A percentile compares a stretch with the other conserved stretches of the same genome.
Evolutionary conservation across 2,329 filamentous ascomycete genomes (phyloP).

Genomic region (Cercospora zeae-maydis): DNA sequence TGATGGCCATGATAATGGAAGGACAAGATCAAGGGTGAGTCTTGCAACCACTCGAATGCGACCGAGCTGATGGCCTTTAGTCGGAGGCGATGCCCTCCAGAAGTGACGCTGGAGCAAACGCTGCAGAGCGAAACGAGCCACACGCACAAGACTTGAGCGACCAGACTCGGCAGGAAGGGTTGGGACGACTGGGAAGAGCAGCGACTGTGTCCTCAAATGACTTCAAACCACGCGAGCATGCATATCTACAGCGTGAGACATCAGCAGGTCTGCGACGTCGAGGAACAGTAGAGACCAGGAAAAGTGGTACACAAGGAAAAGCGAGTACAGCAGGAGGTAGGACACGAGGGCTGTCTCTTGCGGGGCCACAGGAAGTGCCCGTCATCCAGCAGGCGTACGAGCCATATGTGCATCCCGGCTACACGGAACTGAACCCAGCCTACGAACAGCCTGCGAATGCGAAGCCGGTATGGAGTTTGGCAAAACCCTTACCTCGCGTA

Average conservation of each 20-base stretch:
- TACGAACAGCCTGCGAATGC: constrained; percentile 51
- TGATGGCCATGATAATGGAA: background rate
- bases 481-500: constrained; percentile 53
- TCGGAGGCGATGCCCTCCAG: background rate
- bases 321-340: constrained; percentile 18
- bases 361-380: constrained; percentile 24
- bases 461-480: constrained; percentile 54
- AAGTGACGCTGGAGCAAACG: background rate
- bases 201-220: constrained; percentile 15
- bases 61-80: background rate
- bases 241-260: constrained; percentile 8
- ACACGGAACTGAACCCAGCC: constrained; percentile 52
- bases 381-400: constrained; percentile 25
- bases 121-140: background rate
- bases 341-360: constrained; percentile 19
- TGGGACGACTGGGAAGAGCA: constrained; percentile 15
- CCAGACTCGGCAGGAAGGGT: background rate
- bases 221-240: constrained; percentile 10
- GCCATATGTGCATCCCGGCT: constrained; percentile 50
- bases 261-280: constrained; percentile 17
- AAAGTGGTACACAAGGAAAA: constrained; percentile 11
- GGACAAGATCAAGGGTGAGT: background rate
- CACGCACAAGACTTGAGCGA: background rate
- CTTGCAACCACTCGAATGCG: background rate
- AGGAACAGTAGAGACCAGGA: constrained; percentile 17